Base-by-base conservation (phyloP, 441 rosid genomes). In the Populus trichocarpa region DNA sequence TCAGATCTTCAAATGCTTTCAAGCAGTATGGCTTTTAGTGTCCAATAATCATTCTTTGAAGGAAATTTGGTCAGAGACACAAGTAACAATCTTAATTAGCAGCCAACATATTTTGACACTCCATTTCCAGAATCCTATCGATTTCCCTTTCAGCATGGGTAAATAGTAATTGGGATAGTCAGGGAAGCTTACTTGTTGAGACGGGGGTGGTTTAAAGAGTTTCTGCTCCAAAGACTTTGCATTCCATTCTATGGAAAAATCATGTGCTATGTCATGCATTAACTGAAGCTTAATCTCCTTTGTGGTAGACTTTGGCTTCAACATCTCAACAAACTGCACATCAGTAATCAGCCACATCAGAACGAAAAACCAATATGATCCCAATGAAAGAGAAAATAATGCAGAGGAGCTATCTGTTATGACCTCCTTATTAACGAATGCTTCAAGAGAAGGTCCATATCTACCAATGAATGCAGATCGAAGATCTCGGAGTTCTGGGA, bases 401-500 rank as follows among this genome's bases (percentile, higher is more conserved):
- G 3, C 14, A 50, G 76, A 26, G 73, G 63, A 74, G 61, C 22
- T 8, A 74, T 20, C 64, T n/a, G 35, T 76, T 38, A 14, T 59
- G 28, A 91, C 99, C 97, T 95, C 87, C 75, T 84, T 87, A 80
- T 83, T 87, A 20, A 87, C 73, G 75, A 73, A 89, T 8, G 78
- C 38, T 20, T 89, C 93, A 0, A 85, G 83, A 22, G 85, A 86
- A 33, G 30, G 85, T 26, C 91, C 90, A 73, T 93, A 96, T 90
- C 83, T 86, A n/a, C 89, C 89, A 26, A 73, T 71, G 73, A 95
- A 91, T 11, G 85, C 25, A 61, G 83, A 76, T 67, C 99, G 88
- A 78, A 95, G 93, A 25, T 92, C 86, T 8, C 96, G 91, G 10
- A 93, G 87, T 81, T 95, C 98, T 2, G 97, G 97, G 78, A 93